These are phyloP conservation scores for Seiridium cupressi DNA, from an alignment of 2,329 filamentous ascomycete species.

Conservation along the genomic window DNA sequence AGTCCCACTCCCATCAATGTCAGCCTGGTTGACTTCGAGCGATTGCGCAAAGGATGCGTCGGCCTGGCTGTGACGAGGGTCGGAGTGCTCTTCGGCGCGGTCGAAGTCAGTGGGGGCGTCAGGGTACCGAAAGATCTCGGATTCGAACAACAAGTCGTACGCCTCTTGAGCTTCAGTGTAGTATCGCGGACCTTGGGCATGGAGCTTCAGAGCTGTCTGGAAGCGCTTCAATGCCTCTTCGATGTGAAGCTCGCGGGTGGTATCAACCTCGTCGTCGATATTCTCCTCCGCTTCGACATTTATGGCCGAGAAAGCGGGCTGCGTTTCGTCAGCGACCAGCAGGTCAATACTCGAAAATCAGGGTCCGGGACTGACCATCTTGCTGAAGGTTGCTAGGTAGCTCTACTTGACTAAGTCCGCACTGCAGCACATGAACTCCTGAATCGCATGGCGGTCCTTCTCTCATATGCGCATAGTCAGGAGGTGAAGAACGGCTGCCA, in stretches of 20 bases:
- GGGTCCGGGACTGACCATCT: conserved; percentile 17
- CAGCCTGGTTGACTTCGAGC: conserved; percentile 43
- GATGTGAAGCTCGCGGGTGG: conserved; percentile 92
- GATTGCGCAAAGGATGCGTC: conserved; percentile 48
- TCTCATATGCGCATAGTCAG: not conserved
- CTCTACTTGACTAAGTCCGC: no score
- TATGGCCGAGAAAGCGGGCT: conserved; percentile 77
- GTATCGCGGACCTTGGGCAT: conserved; percentile 77
- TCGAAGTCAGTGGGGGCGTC: conserved; percentile 85
- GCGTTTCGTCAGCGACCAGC: not conserved
- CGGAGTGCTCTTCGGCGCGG: conserved; percentile 59
- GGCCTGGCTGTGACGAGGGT: conserved; percentile 41
- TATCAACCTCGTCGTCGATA: conserved; percentile 86
- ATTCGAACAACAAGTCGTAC: conserved; percentile 82
- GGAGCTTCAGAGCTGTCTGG: conserved; percentile 84
- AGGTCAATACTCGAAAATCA: no score
- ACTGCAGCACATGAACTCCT: no score
- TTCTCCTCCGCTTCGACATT: conserved; percentile 94
- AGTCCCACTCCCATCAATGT: conserved; percentile 67
- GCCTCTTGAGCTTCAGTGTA: conserved; percentile 76
- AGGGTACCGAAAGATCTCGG: conserved; percentile 90
- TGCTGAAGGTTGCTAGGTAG: not conserved
- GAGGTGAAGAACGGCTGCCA: not conserved
- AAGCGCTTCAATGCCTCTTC: conserved; percentile 96
- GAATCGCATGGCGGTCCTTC: no score